These are phyloP conservation scores for Chaetomidium leptoderma DNA, from an alignment of 495 filamentous ascomycete genomes.

Conservation along the genomic window DNA sequence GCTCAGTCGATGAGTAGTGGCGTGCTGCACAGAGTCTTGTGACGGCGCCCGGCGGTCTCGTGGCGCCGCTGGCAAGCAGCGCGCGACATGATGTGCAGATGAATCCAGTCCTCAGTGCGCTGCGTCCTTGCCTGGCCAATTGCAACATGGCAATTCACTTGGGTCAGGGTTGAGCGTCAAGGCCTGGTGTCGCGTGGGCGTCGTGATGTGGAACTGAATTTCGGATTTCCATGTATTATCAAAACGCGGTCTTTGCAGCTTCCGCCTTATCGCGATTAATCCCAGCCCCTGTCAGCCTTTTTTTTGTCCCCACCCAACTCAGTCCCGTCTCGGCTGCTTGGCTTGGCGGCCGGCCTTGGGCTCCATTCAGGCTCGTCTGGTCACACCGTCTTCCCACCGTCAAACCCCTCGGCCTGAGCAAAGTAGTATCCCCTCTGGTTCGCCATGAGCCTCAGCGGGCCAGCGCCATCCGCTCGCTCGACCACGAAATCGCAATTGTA, in stretches of 20 bases:
- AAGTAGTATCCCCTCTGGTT: constrained; percentile 37
- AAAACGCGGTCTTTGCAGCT: background rate
- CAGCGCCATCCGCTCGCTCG: background rate
- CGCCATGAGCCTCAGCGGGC: constrained; percentile 33
- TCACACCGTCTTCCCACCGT: background rate
- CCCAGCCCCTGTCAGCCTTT: background rate
- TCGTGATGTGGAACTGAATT: background rate
- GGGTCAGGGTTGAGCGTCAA: background rate
- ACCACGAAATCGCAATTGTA: constrained; percentile 45
- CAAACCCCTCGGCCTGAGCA: constrained; percentile 12
- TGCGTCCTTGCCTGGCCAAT: constrained; percentile 14
- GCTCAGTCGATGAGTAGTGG: constrained; percentile 10
- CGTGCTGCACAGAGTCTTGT: constrained; percentile 6
- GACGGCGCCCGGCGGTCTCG: constrained; percentile 4
- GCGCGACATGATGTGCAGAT: constrained; percentile 27
- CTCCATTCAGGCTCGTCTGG: background rate
- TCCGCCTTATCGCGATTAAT: background rate
- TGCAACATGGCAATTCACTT: constrained; percentile 20
- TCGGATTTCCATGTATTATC: background rate
- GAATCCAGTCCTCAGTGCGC: constrained; percentile 11
- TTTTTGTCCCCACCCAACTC: background rate
- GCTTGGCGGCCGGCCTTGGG: no score
- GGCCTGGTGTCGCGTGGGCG: background rate
- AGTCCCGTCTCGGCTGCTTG: background rate
- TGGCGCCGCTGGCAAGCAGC: constrained; percentile 9